Conservation (phyloP, 129 eudicot genomes). For the Centella asiatica region DNA sequence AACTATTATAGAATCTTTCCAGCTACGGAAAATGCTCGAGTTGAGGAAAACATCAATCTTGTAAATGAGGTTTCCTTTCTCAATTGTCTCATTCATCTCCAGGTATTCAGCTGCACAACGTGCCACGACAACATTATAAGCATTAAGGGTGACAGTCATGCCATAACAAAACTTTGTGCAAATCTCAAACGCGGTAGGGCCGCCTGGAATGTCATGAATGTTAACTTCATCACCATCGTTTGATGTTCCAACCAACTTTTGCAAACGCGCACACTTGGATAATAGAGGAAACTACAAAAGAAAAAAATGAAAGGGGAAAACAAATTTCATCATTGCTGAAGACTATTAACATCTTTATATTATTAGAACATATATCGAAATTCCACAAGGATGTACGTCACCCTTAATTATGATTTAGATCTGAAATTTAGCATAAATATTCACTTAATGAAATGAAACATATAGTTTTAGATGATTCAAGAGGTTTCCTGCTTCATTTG, state of each 20-base stretch:
- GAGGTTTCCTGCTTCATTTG: too few relatives aligned
- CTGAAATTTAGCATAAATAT: too few relatives aligned
- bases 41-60: slow-evolving; percentile 78
- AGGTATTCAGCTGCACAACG: slow-evolving; percentile 89
- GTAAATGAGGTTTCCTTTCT: slow-evolving; percentile 85
- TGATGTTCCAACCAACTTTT: slow-evolving; percentile 46
- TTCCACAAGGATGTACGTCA: not conserved
- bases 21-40: slow-evolving; percentile 72
- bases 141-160: slow-evolving; percentile 84
- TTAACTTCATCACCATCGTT: slow-evolving; percentile 48
- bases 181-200: slow-evolving; percentile 61
- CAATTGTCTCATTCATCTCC: slow-evolving; percentile 72
- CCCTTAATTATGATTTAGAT: not conserved
- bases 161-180: slow-evolving; percentile 96
- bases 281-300: slow-evolving; percentile 81
- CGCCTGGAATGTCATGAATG: slow-evolving; percentile 81
- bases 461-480: too few relatives aligned
- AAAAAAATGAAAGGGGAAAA: not conserved
- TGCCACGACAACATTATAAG: slow-evolving; percentile 60
- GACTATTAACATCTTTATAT: not conserved
- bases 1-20: slow-evolving; percentile 94
- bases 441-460: too few relatives aligned
- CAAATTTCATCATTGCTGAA: slow-evolving; percentile 5
- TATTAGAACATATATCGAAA: not conserved
- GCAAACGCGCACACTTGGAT: slow-evolving; percentile 71